Evolutionary conservation across 306 rosid species (phyloP).

Genomic region (Cucumis hystrix): DNA sequence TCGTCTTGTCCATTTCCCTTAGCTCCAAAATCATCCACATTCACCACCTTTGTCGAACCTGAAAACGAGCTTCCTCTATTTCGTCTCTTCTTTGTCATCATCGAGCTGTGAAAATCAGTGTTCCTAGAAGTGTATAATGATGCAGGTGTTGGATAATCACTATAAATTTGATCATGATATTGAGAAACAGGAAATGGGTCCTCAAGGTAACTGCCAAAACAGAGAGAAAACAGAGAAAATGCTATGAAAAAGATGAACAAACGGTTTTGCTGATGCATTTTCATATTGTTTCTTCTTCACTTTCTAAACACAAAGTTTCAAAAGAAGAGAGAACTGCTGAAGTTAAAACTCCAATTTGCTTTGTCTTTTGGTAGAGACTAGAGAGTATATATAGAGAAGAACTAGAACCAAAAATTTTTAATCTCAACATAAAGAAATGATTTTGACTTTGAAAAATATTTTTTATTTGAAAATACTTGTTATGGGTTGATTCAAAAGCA

Average conservation of each 20-base stretch:
- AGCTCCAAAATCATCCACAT: conserved; percentile 58
- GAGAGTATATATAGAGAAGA: background rate
- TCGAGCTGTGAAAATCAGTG: background rate
- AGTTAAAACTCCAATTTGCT: background rate
- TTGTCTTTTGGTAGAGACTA: background rate
- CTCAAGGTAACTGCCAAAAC: background rate
- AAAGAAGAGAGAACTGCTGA: background rate
- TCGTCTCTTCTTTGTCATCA: background rate
- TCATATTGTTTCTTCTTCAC: background rate
- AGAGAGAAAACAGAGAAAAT: conserved; percentile 1
- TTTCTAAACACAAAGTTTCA: background rate
- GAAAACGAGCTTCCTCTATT: background rate
- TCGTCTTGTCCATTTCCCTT: conserved; percentile 33
- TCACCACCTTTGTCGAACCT: conserved; percentile 6
- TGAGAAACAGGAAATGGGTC: background rate
- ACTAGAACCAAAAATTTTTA: background rate
- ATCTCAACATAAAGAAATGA: background rate
- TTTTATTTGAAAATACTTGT: background rate
- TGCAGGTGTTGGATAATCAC: background rate
- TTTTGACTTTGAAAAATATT: background rate
- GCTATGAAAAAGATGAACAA: background rate
- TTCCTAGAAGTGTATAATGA: background rate
- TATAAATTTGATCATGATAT: background rate
- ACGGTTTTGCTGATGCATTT: background rate
- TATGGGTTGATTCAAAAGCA: background rate